Evolutionary conservation across 495 filamentous ascomycete genomes (phyloP).

Genomic region (Talaromyces nanjingensis): DNA sequence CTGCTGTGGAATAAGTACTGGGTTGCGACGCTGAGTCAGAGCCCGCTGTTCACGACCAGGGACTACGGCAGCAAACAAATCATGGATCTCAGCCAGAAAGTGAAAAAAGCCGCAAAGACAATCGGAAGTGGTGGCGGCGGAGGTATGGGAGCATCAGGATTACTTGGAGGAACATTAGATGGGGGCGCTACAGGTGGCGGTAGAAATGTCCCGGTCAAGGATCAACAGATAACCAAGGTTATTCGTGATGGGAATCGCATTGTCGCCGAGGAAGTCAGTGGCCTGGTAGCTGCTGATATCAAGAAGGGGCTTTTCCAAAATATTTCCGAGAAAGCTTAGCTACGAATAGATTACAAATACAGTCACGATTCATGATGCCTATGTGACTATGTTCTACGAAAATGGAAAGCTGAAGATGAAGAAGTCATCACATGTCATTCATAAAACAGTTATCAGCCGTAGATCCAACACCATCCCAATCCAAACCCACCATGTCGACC

Average conservation of each 20-base stretch:
- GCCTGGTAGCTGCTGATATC: slow-evolving; percentile 71
- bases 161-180: background rate
- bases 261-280: slow-evolving; percentile 77
- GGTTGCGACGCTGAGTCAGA: slow-evolving; percentile 96
- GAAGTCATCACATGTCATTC: slow-evolving; percentile 2
- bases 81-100: slow-evolving; percentile 74
- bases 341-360: background rate
- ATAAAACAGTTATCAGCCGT: background rate
- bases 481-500: background rate
- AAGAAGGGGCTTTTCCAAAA: slow-evolving; percentile 81
- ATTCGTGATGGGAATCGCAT: slow-evolving; percentile 74
- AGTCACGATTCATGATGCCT: background rate
- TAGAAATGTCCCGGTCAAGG: slow-evolving; percentile 34
- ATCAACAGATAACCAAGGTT: slow-evolving; percentile 70
- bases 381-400: background rate
- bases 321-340: slow-evolving; percentile 32
- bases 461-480: background rate
- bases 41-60: slow-evolving; percentile 83
- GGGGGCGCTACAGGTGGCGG: slow-evolving; percentile 16
- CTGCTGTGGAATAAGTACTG: slow-evolving; percentile 99
- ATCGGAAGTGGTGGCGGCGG: slow-evolving; percentile 21
- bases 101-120: slow-evolving; percentile 52
- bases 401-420: background rate
- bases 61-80: slow-evolving; percentile 93
- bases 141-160: background rate